Conservation (phyloP, 2,329 filamentous ascomycete genomes). For the Fusarium drepaniforme region DNA sequence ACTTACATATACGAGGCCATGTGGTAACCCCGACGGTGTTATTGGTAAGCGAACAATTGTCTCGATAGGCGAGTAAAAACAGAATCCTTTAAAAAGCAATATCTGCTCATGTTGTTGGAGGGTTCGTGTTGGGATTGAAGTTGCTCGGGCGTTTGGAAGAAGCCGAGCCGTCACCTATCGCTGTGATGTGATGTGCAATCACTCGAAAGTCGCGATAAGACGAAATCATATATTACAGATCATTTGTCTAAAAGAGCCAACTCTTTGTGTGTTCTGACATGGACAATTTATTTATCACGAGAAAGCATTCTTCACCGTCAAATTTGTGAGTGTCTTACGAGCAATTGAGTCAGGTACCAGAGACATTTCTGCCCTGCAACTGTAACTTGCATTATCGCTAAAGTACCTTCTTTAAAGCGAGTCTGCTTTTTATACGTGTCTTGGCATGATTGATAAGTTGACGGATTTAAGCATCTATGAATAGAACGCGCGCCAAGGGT, state of each 20-base stretch:
- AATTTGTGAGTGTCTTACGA: not conserved
- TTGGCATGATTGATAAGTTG: conserved; percentile 5
- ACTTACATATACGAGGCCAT: not conserved
- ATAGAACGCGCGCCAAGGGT: not conserved
- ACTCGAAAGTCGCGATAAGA: not conserved
- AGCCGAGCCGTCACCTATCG: not conserved
- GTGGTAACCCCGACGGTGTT: not conserved
- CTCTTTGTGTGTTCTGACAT: not conserved
- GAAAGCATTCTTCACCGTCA: not conserved
- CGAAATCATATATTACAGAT: not conserved
- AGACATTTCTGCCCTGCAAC: not conserved
- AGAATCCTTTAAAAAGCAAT: not conserved
- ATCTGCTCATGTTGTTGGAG: not conserved
- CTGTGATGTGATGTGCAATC: not conserved
- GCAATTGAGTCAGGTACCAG: not conserved
- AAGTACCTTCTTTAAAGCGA: not conserved
- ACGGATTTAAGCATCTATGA: conserved; percentile 7
- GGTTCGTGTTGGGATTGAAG: not conserved
- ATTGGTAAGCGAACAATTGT: not conserved
- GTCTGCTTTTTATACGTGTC: not conserved
- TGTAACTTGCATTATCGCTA: not conserved
- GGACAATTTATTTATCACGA: not conserved
- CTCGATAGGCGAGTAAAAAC: not conserved
- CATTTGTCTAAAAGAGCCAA: not conserved
- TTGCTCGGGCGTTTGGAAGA: not conserved